Base-by-base conservation (phyloP, 225 moss, liverwort and hornwort species). In the Pseudisothecium myosuroides region DNA sequence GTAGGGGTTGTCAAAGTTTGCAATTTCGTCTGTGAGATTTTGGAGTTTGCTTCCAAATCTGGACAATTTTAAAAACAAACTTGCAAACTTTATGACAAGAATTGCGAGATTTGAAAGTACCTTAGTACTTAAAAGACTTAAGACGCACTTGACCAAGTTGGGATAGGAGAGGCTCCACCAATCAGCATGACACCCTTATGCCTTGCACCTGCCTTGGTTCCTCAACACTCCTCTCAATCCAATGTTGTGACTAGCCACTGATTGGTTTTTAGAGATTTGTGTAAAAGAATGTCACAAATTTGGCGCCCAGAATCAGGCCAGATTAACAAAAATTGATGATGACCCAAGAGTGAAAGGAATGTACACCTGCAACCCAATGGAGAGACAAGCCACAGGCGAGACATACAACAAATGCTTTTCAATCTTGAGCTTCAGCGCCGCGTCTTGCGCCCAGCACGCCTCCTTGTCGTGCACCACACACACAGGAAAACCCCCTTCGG, bases 401-500 rank as follows among this genome's bases (percentile, higher is more conserved):
- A 85, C 84, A 45, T 63, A 90, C 55, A 94, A 14, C 60, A 94
- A 41, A 77, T 94, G 94, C 82, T 91, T 92, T 85, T 88, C 91
- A 77, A 94, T 91, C 49, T 82, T 84, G 47, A 92, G 90, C 80
- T 62, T 31, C 68, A 88, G 90, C 17, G 92, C 91, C 29, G 91
- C 92, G 62, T 85, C 86, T 62, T 92, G 91, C 21, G 88, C 89
- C 94, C 92, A 94, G 85, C 86, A 23, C 28, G 87, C 69, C 2
- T 90, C 41, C 74, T 67, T 82, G 82, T 94, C 94, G 66, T 92
- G 91, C 87, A 94, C 23, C 59, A 94, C 88, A 80, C 88, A 91
- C 27, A 90, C 88, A 29, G 92, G 94, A 79, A 85, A 86, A 22
- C 81, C 76, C 32, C 63, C 56, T 47, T 39, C 31, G 82, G 39